Conservation (phyloP, 2,329 filamentous ascomycete genomes). For the Aulographum hederae region DNA sequence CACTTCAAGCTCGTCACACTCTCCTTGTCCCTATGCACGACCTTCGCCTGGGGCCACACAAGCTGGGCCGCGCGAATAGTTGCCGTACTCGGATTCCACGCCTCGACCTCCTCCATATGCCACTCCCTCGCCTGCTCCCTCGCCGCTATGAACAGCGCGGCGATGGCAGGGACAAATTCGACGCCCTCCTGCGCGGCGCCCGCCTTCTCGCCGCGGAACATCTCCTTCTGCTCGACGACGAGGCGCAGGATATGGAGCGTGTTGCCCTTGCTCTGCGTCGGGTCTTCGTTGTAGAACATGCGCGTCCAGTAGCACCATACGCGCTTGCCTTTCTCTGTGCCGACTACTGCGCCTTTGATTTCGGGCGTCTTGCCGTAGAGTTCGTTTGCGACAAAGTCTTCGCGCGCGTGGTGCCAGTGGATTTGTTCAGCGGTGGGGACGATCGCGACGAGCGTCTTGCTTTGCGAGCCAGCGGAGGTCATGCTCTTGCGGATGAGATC, state of each 20-base stretch:
- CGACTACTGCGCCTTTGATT: conserved; percentile 54
- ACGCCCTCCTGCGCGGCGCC: conserved; percentile 6
- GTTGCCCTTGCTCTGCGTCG: conserved; percentile 37
- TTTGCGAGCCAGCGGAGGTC: conserved; percentile 17
- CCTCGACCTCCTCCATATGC: conserved; percentile 49
- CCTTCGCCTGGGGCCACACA: conserved; percentile 27
- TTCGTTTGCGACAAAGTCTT: conserved; percentile 55
- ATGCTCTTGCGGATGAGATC: conserved; percentile 37
- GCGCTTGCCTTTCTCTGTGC: conserved; percentile 29
- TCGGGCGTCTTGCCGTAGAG: conserved; percentile 39
- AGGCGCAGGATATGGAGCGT: conserved; percentile 52
- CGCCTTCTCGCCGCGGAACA: conserved; percentile 10
- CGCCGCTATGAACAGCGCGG: conserved; percentile 46
- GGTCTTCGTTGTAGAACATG: conserved; percentile 39
- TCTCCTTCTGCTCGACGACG: conserved; percentile 41
- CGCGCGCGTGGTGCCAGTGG: conserved; percentile 62
- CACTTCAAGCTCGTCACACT: conserved; percentile 57
- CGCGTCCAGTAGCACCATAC: conserved; percentile 60
- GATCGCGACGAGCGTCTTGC: conserved; percentile 42
- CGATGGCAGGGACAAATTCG: conserved; percentile 32
- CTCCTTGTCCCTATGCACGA: conserved; percentile 41
- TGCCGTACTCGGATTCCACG: conserved; percentile 62
- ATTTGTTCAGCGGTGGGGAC: conserved; percentile 49
- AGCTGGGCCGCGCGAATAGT: conserved; percentile 21
- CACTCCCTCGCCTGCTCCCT: conserved; percentile 53